Base-by-base conservation (phyloP, 371 early-diverging fungal genomes). In the Haplosporangium sp. region DNA sequence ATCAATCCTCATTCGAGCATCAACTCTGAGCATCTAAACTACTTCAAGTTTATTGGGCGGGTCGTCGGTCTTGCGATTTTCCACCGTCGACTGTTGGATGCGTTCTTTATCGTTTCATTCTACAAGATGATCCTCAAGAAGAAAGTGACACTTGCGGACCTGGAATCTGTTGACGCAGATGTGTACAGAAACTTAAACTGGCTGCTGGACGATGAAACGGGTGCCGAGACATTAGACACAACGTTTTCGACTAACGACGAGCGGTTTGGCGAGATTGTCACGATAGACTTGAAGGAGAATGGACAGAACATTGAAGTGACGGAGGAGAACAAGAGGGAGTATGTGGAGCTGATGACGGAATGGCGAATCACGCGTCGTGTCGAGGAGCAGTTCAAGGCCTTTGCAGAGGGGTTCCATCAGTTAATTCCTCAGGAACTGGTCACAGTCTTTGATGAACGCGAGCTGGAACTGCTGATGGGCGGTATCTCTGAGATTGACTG, bases 1-100 rank as follows among this genome's bases (percentile, higher is more conserved):
- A 97, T 98, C 83, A 98, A 95, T 83, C 96, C 97, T 46, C 92
- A 96, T 81, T 96, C 96, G 36, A 91, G 90, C 57, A 91, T 98
- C 74, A 98, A 98, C 82, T 97, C 99, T 23, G 98, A 99, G 80
- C 99, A 99, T 85, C 86, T 99, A 55, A 94, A 95, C 81, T 98
- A 96, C 87, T 99, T 98, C 86, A 92, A 91, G 80, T 99, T 99
- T 79, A 96, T 98, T 74, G 99, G 99, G n/a, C 92, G 99, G 55
- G 93, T 96, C 6, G 92, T 98, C 54, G 99, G 98, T 23, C 85
- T 97, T 73, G 95, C 96, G 20, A 95, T 98, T 59, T 97, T 97
- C 91, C 98, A 99, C 83, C 94, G 96, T 61, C 92, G 96, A 45
- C 95, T 95, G 86, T 84, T 99, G 62, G 98, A 98, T 69, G 94